Evolutionary conservation across 768 basidiomycete species (phyloP), one percentile per base, ranked within the genome.

Genomic region (Dacryopinax spathularia): DNA sequence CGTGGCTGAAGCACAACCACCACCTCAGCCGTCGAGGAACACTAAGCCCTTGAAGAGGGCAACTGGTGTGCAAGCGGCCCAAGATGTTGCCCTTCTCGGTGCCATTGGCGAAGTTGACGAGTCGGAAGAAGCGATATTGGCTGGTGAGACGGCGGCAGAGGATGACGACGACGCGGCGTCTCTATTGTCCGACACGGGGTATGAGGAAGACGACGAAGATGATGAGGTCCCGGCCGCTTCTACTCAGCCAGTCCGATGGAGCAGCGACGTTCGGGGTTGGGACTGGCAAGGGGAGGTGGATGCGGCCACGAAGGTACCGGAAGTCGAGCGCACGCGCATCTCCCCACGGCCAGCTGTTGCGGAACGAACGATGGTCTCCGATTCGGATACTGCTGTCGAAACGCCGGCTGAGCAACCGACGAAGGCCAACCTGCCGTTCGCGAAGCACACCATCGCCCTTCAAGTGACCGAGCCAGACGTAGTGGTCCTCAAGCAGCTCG

Each of bases 1-100:
- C 65, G 79, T 78, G 43, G 79, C 77, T 39, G 75, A 72, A 39
- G 69, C 63, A 18, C 65, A 48, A 33, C 62, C n/a, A 20, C 27
- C 62, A 9, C 60, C 43, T 29, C 65, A 36, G 20, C 63, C 65
- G 25, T 10, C 22, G 34, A 63, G 33, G 60, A 34, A n/a, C 43
- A 34, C 10, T 5, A 60, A 35, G 56, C 15, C 44, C 16, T 25
- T n/a, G 59, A 63, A 35, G 63, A 62, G 48, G 20, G 56, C 13
- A 9, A 29, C 48, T 13, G 48, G 48, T 13, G 48, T 56, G 48
- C 43, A 63, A 33, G 63, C 33, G 20, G 63, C 25, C n/a, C 29
- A 63, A 29, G 63, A 63, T 34, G 60, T 16, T 36, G 60, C 60
- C 27, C 56, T 27, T 27, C n/a, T n/a, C n/a, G n/a, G n/a, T n/a